Base-by-base conservation (phyloP, 2,329 filamentous ascomycete species). In the Sclerotinia minor region DNA sequence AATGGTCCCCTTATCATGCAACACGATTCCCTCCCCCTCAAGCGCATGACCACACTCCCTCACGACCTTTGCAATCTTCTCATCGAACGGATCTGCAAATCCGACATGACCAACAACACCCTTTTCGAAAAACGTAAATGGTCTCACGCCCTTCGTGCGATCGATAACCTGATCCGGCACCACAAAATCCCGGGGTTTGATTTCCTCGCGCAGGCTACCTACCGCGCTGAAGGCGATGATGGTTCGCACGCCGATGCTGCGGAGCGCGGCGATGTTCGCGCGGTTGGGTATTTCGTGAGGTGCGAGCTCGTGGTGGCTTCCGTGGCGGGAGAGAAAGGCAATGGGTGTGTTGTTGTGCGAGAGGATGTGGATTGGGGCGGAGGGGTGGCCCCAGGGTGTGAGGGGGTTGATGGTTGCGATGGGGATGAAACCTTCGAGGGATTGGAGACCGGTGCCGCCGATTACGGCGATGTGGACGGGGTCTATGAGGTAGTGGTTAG, bases 201-300 rank as follows among this genome's bases (percentile, higher is more conserved):
- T 94, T 76, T 92, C 87, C 82, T 97, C 95, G 78, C 91, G 92
- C 77, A 99, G 83, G 76, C 90, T 94, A 71, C 95, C 95, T 68
- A 99, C 95, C 60, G 95, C 95, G 72, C 90, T 94, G 83, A 99
- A 99, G 71, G 94, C 93, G 77, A 99, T 92, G 78, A 98, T 87
- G 78, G 88, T 91, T 76, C 94, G 89, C 57, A 98, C 95, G 73
- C 95, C 95, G 70, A 99, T 84, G 75, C 87, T 89, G 72, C 95
- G 89, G 71, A 99, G 84, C n/a, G 95, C 95, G n/a, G 95, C 94
- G 76, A 99, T 96, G 83, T 98, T 99, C 80, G 95, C 95, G 71
- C 92, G 92, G 72, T 89, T 87, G 69, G 94, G 93, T n/a, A 99
- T 91, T 81, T 99, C 95, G 77, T 97, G 94, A 0, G 95, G 95